phyloP scores from a whole-genome alignment of 2,329 filamentous ascomycete genomes.

The Trichoderma sp. region DNA sequence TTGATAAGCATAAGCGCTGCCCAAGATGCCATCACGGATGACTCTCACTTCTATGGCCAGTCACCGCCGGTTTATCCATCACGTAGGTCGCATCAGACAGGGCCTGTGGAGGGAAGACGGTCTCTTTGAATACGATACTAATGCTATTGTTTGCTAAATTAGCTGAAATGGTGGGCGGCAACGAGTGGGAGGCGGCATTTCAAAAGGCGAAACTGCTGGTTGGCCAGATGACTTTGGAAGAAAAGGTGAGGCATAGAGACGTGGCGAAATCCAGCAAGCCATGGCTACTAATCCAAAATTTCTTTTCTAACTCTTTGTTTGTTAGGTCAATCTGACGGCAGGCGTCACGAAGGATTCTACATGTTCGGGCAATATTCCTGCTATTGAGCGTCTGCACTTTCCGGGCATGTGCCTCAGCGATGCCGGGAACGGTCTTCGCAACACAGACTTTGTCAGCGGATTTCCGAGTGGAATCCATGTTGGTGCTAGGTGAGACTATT shows the following conservation, averaged over 20 bases:
- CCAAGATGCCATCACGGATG: slow-evolving; percentile 39
- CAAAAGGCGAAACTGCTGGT: slow-evolving; percentile 69
- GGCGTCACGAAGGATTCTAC: slow-evolving; percentile 59
- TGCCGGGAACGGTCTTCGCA: slow-evolving; percentile 47
- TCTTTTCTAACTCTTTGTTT: neutral
- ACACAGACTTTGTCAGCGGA: slow-evolving; percentile 45
- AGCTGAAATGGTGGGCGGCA: slow-evolving; percentile 60
- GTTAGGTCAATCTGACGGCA: slow-evolving; percentile 68
- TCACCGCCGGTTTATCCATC: slow-evolving; percentile 55
- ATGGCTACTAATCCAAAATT: neutral
- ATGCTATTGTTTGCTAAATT: neutral
- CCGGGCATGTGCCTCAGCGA: slow-evolving; percentile 50
- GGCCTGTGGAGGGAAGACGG: neutral
- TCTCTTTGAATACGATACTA: neutral
- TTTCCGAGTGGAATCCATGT: slow-evolving; percentile 47
- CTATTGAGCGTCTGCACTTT: slow-evolving; percentile 44
- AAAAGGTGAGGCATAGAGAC: slow-evolving; percentile 57
- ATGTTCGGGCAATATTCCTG: slow-evolving; percentile 49
- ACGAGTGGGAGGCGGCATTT: slow-evolving; percentile 68
- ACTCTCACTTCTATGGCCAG: slow-evolving; percentile 52
- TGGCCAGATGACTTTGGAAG: slow-evolving; percentile 68
- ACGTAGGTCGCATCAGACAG: slow-evolving; percentile 42
- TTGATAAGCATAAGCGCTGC: slow-evolving; percentile 11
- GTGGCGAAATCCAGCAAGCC: too few relatives aligned
- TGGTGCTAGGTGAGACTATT: slow-evolving; percentile 39